Base-by-base conservation (phyloP, 2,329 filamentous ascomycete species). In the Colletotrichum sp. region DNA sequence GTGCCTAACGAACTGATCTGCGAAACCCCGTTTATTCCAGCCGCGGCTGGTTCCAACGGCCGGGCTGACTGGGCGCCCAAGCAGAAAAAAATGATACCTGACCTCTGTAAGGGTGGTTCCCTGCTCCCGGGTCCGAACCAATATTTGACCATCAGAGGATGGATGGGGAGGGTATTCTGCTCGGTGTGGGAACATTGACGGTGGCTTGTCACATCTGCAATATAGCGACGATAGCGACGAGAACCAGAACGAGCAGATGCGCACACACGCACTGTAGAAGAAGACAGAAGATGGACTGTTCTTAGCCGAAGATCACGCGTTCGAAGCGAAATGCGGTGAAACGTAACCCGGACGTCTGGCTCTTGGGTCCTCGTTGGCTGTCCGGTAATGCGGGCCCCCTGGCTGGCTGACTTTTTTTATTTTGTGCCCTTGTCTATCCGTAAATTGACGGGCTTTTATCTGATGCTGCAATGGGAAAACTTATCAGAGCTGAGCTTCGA, bases 271-370 rank as follows among this genome's bases (percentile, higher is more conserved):
- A 61, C 16, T n/a, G 28, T 61, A 48, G 44, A 48, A 48, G 11
- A 48, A 48, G 44, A 48, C 44, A 48, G 44, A 48, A 22, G 11
- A 48, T 34, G 59, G 28, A 61, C 28, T 61, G 28, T 11, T 30
- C 61, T 30, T 36, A 25, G 19, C 55, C 63, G 55, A 59, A 55
- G 55, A 72, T 55, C 36, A 67, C 27, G 68, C 61, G 52, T 63
- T 52, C 28, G 55, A 72, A 63, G 63, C 72, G 72, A 72, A 39
- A 72, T 75, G 69, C 72, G 72, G 69, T 72, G 73, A 64, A 68
- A 68, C 70, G 59, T 32, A 68, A 60, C 73, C 57, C 34, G 57
- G 57, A 67, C 69, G 69, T 72, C 57, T 72, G 72, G 61, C 61
- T 68, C 52, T 75, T 57, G 68, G 34, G 39, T 72, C 55, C 59